phyloP scores from a whole-genome alignment of 2,329 filamentous ascomycete species.

The Fulvia fulva region DNA sequence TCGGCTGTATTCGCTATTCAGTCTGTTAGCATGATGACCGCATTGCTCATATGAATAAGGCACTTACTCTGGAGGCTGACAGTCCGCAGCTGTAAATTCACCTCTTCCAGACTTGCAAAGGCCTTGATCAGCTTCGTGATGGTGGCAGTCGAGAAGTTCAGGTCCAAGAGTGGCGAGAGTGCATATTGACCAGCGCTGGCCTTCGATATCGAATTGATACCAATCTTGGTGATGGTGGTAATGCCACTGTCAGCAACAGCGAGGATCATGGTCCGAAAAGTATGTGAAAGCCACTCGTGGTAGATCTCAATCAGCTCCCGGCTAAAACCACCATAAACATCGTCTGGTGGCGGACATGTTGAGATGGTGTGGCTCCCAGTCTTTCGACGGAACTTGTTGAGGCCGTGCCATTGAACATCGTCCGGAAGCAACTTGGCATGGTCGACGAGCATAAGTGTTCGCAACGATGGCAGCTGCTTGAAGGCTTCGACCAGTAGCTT shows the following conservation, averaged over 20 bases:
- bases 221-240: slow-evolving; percentile 12
- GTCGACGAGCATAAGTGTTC: slow-evolving; percentile 11
- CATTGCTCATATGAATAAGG: background rate
- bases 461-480: slow-evolving; percentile 17
- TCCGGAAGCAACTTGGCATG: slow-evolving; percentile 6
- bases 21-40: background rate
- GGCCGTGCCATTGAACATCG: slow-evolving; percentile 18
- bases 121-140: slow-evolving; percentile 6
- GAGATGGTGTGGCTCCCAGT: slow-evolving; percentile 10
- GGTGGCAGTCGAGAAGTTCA: slow-evolving; percentile 12
- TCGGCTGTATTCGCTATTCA: background rate
- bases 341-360: background rate
- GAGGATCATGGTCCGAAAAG: slow-evolving; percentile 17
- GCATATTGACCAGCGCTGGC: background rate
- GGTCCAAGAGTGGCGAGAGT: slow-evolving; percentile 14
- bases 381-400: slow-evolving; percentile 20
- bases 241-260: slow-evolving; percentile 20
- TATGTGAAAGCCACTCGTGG: slow-evolving; percentile 16
- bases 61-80: background rate
- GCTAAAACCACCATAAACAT: background rate
- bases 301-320: background rate
- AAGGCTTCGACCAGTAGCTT: slow-evolving; percentile 25
- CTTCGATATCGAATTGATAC: slow-evolving; percentile 4
- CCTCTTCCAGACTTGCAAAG: slow-evolving; percentile 16
- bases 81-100: slow-evolving; percentile 15